A percentile compares a stretch with the other conserved stretches of the same genome.
Evolutionary conservation across 768 basidiomycete genomes (phyloP).

Genomic region (Rubroboletus pulcherrimus): DNA sequence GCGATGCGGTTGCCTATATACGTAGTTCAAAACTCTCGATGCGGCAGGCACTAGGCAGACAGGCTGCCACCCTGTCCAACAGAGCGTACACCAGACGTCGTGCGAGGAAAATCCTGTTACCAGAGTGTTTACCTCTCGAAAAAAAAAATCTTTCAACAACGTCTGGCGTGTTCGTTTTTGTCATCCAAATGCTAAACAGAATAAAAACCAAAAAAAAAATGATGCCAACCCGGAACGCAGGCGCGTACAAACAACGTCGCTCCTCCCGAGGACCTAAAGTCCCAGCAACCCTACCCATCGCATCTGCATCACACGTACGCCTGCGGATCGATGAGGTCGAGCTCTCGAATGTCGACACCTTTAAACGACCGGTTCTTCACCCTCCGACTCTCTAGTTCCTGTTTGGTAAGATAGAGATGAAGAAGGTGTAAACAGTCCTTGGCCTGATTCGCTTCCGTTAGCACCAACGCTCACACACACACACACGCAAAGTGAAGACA

Average conservation of each 20-base stretch:
- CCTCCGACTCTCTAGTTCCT: slow-evolving; percentile 63
- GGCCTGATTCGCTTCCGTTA: slow-evolving; percentile 36
- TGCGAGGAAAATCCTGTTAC: no score
- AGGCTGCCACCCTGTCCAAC: no score
- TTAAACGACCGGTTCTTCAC: slow-evolving; percentile 69
- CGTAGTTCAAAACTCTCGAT: no score
- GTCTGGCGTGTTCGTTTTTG: background rate
- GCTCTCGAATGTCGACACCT: slow-evolving; percentile 63
- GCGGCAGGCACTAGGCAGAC: no score
- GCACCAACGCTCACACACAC: background rate
- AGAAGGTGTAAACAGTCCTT: slow-evolving; percentile 67
- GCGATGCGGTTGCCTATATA: no score
- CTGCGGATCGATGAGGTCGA: slow-evolving; percentile 56
- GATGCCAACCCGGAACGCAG: background rate
- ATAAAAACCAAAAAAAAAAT: background rate
- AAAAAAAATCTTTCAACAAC: no score
- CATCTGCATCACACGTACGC: slow-evolving; percentile 6
- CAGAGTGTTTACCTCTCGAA: no score
- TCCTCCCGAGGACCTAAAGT: background rate
- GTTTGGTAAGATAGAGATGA: slow-evolving; percentile 67
- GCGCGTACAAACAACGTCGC: background rate
- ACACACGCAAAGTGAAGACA: background rate
- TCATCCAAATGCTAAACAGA: background rate
- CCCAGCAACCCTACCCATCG: background rate
- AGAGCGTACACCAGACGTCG: no score